Conservation (phyloP, 2,329 filamentous ascomycete genomes). For the Verticillium albo-atrum region DNA sequence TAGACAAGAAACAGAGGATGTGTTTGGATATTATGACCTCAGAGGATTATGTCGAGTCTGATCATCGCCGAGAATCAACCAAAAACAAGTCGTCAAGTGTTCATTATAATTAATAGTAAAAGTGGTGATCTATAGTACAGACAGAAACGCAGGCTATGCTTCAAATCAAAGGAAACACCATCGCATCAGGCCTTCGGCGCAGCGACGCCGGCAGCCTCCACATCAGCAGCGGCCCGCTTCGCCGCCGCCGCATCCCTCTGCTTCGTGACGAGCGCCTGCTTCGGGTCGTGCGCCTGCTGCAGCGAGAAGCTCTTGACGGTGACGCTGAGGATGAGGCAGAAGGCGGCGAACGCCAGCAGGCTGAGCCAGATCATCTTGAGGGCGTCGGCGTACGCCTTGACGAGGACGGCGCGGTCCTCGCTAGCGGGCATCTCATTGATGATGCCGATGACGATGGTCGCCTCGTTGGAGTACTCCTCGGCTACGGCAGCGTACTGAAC, state of each 20-base stretch:
- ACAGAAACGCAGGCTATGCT: no score
- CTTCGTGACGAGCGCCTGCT: constrained; percentile 15
- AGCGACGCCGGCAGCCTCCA: not conserved
- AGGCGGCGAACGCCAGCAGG: constrained; percentile 23
- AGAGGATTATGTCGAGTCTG: no score
- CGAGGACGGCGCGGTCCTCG: constrained; percentile 17
- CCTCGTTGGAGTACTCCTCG: constrained; percentile 49
- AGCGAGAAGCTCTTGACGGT: constrained; percentile 23
- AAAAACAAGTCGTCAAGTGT: no score
- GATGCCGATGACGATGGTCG: constrained; percentile 52
- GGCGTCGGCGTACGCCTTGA: constrained; percentile 25
- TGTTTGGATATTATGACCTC: no score
- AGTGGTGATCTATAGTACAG: no score
- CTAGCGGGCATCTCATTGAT: constrained; percentile 46
- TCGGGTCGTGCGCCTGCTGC: constrained; percentile 24
- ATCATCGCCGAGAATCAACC: no score
- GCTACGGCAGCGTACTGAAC: constrained; percentile 37
- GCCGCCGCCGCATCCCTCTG: constrained; percentile 3
- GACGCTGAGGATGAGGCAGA: constrained; percentile 24
- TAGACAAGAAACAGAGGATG: no score
- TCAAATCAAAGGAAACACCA: no score
- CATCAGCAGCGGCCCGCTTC: not conserved
- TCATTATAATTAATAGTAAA: no score
- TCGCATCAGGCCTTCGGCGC: not conserved
- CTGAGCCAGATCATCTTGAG: constrained; percentile 27